Evolutionary conservation across 2,329 filamentous ascomycete genomes (phyloP).

Genomic region (Drechslerella dactyloides): DNA sequence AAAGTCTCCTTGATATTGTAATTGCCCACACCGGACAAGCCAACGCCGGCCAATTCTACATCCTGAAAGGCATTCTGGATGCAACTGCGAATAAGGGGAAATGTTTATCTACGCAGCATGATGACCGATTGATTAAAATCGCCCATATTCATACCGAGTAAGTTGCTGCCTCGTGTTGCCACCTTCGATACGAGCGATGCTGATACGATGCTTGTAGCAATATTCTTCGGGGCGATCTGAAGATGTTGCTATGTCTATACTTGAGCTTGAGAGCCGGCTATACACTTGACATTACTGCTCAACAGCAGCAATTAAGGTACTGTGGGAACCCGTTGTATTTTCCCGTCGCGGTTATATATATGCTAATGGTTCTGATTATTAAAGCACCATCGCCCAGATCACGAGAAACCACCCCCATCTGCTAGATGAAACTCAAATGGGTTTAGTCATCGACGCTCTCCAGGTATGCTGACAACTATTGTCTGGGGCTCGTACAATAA

Average conservation of each 20-base stretch:
- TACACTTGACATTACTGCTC: background rate
- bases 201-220: slow-evolving; percentile 24
- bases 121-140: slow-evolving; percentile 17
- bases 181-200: background rate
- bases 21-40: slow-evolving; percentile 34
- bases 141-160: slow-evolving; percentile 38
- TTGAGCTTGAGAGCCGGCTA: slow-evolving; percentile 14
- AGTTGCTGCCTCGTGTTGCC: background rate
- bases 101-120: slow-evolving; percentile 12
- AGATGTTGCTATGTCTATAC: slow-evolving; percentile 21
- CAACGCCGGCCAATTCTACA: slow-evolving; percentile 33
- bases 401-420: slow-evolving; percentile 21
- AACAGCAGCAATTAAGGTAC: slow-evolving; percentile 23
- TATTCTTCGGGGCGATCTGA: slow-evolving; percentile 38
- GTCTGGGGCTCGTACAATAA: background rate
- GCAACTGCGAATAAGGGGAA: background rate
- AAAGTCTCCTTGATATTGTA: slow-evolving; percentile 17
- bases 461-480: slow-evolving; percentile 8
- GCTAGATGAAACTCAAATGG: slow-evolving; percentile 8
- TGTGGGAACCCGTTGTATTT: background rate
- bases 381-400: slow-evolving; percentile 28
- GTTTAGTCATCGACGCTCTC: slow-evolving; percentile 3
- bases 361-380: background rate
- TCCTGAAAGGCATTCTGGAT: slow-evolving; percentile 38
- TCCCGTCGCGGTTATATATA: background rate